Base-by-base conservation (phyloP, 169 alveolate genomes). In the Eimeria necatrix region DNA sequence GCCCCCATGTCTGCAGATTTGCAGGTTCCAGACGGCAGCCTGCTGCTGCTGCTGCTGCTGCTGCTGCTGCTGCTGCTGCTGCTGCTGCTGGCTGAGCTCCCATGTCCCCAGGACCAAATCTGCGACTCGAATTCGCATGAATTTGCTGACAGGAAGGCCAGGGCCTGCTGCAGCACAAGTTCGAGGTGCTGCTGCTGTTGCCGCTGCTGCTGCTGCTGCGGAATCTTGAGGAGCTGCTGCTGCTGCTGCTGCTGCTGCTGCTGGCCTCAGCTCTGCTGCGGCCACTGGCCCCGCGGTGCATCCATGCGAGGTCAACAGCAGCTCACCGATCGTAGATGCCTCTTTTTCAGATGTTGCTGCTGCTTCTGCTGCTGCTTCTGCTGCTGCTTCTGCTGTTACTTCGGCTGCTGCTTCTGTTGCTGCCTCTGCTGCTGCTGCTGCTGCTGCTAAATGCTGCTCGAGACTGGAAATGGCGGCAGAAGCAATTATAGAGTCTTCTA, bases 11-110 rank as follows among this genome's bases (percentile, higher is more conserved):
- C 61, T 9, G 4, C 48, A 10, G 53, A 49, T 20, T 20, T 32
- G 48, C 59, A 80, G 26, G 18, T 12, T 80, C 88, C 88, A 80
- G 22, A 12, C 61, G 10, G 22, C 7, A 6, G 24, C n/a, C 88
- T 80, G 88, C 88, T 80, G 88, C 88, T 80, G 88, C 88, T 49
- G 88, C 70, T 48, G 88, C 52, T 51, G 88, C 70, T 49, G 71
- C 59, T 80, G 71, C 88, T 80, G 88, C 88, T 80, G 88, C 71
- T 49, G 88, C 70, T 48, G 51, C 71, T 80, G 88, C 88, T 80
- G 88, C 88, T 80, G 61, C 52, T 51, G 71, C 61, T 49, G 70
- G 24, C 49, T 24, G 7, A 51, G 48, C 52, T 80, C 88, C 7
- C 52, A 6, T 32, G 49, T n/a, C 48, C 88, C 70, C 49, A 80